phyloP scores from a whole-genome alignment of 2,329 filamentous ascomycete species.

The Neopestalotiopsis sp. region DNA sequence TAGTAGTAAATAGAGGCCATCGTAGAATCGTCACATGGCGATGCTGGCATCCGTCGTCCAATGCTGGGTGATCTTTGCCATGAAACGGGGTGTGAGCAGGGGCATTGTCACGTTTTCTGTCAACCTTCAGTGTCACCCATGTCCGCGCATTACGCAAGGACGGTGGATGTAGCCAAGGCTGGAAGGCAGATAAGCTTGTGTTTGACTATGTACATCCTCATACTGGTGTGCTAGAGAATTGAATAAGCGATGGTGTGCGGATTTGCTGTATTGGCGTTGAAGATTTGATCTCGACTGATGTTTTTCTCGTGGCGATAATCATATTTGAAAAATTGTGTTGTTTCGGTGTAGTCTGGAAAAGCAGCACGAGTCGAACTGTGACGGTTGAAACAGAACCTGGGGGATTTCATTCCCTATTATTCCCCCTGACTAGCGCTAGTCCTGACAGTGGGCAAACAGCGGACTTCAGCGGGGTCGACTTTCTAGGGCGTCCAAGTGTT shows the following conservation, averaged over 20 bases:
- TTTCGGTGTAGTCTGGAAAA: not conserved
- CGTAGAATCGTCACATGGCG: not conserved
- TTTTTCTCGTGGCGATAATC: not conserved
- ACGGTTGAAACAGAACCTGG: not conserved
- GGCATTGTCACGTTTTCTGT: not conserved
- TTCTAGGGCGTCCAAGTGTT: not conserved
- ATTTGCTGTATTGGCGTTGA: too few species aligned
- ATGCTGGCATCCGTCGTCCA: not conserved
- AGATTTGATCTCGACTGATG: not conserved
- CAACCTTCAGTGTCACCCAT: not conserved
- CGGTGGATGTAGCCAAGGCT: not conserved
- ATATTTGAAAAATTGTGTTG: not conserved
- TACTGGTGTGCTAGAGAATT: not conserved
- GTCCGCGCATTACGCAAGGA: not conserved
- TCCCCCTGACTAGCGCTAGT: not conserved
- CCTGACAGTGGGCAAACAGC: constrained; percentile 1
- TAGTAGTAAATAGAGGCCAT: not conserved
- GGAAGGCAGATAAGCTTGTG: not conserved
- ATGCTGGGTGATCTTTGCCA: not conserved
- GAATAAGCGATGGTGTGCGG: not conserved
- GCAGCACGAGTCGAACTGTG: not conserved
- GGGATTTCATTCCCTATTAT: not conserved
- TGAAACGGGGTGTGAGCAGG: not conserved
- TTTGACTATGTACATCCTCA: not conserved
- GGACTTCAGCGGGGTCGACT: not conserved